Conservation (phyloP, 306 rosid genomes). For the Fragaria iinumae region DNA sequence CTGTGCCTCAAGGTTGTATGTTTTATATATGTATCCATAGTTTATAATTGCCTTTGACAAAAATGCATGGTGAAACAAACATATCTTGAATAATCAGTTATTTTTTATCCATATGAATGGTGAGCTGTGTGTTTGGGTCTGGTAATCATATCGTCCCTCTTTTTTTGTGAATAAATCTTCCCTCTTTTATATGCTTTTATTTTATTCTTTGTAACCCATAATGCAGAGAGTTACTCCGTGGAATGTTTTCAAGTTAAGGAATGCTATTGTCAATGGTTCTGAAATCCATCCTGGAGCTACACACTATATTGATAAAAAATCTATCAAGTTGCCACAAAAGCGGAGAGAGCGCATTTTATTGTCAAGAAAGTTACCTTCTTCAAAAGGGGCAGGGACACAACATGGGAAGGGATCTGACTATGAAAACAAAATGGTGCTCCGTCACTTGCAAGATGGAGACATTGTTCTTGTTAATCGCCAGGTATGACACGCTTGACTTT, state of each 20-base stretch:
- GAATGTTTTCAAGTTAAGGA: slow-evolving; percentile 70
- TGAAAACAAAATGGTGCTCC: slow-evolving; percentile 84
- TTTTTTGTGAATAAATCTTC: background rate
- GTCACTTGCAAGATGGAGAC: slow-evolving; percentile 94
- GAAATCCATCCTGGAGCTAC: slow-evolving; percentile 91
- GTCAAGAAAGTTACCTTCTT: slow-evolving; percentile 70
- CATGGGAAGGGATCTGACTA: slow-evolving; percentile 54
- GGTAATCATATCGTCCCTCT: background rate
- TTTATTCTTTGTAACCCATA: slow-evolving; percentile 24
- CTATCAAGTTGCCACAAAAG: slow-evolving; percentile 42
- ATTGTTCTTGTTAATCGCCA: slow-evolving; percentile 93
- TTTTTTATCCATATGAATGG: background rate
- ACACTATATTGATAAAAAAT: slow-evolving; percentile 58
- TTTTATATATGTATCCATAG: background rate
- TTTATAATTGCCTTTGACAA: background rate
- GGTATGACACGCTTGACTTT: slow-evolving; percentile 44
- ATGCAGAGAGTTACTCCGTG: slow-evolving; percentile 88
- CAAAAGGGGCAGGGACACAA: slow-evolving; percentile 65
- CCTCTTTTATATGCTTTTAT: background rate
- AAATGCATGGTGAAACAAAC: background rate
- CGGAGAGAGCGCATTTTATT: slow-evolving; percentile 43
- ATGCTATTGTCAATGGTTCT: slow-evolving; percentile 74
- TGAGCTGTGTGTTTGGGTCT: background rate
- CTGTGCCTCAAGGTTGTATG: background rate
- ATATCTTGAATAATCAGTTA: background rate